A percentile compares a stretch with the other conserved stretches of the same genome.
These are phyloP conservation scores for Panaeolus cyanescens DNA, from an alignment of 768 basidiomycete genomes.

Conservation along the genomic window DNA sequence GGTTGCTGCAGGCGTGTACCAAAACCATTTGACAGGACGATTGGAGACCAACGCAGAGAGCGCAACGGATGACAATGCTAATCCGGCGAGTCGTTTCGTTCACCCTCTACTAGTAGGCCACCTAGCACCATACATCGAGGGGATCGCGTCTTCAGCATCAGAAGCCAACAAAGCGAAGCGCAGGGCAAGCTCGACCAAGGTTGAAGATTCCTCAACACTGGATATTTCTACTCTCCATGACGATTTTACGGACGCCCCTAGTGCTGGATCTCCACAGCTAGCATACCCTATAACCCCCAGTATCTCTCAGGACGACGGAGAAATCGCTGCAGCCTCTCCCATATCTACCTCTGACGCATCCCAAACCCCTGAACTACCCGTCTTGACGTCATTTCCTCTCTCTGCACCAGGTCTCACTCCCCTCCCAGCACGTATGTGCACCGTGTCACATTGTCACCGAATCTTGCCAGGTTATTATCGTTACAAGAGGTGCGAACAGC, in stretches of 20 bases:
- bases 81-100: background rate
- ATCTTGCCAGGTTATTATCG: slow-evolving; percentile 47
- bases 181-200: background rate
- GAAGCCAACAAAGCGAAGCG: background rate
- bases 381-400: background rate
- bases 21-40: background rate
- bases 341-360: background rate
- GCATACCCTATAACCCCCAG: background rate
- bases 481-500: slow-evolving; percentile 57
- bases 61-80: background rate
- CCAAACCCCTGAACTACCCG: background rate
- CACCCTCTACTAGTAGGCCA: background rate
- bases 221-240: background rate
- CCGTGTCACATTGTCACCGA: slow-evolving; percentile 57
- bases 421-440: slow-evolving; percentile 51
- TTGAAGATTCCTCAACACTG: background rate
- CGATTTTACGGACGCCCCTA: background rate
- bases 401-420: slow-evolving; percentile 3
- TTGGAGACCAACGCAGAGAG: background rate
- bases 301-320: background rate
- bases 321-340: background rate
- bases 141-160: background rate
- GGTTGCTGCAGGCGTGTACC: background rate
- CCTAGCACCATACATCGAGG: background rate
- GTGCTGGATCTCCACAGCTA: background rate